phyloP scores from a whole-genome alignment of 331 rosid species.

The Acacia pycnantha region DNA sequence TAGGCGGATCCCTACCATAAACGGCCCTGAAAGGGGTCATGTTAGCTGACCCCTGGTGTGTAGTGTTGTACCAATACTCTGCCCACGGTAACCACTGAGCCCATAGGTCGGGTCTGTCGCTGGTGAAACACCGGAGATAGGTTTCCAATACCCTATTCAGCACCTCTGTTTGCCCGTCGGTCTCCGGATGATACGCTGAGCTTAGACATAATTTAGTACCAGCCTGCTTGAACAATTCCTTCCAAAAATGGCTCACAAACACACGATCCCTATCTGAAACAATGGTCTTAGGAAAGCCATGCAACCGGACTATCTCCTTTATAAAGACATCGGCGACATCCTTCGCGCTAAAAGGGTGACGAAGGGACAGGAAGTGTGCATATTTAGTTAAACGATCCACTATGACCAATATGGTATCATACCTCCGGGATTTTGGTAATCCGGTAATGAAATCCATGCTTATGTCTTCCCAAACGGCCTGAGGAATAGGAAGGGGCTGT shows the following conservation, averaged over 20 bases:
- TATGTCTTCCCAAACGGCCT: background rate
- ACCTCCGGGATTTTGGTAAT: fast-evolving
- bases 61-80: background rate
- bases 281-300: background rate
- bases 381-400: too few species aligned
- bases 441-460: background rate
- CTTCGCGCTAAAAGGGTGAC: fast-evolving
- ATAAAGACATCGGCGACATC: fast-evolving
- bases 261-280: too few species aligned
- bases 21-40: background rate
- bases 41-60: fast-evolving
- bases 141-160: background rate
- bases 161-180: background rate
- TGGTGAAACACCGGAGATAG: background rate
- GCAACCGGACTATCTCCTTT: fast-evolving
- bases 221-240: too few species aligned
- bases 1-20: too few species aligned
- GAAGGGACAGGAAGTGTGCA: fast-evolving
- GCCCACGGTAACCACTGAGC: background rate
- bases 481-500: background rate
- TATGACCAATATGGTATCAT: background rate
- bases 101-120: fast-evolving
- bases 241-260: too few species aligned
- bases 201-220: fast-evolving
- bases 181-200: background rate